A percentile compares a stretch with the other conserved stretches of the same genome.
These are phyloP conservation scores for Pittosporum tobira DNA, from an alignment of 129 eudicot species.

Conservation along the genomic window DNA sequence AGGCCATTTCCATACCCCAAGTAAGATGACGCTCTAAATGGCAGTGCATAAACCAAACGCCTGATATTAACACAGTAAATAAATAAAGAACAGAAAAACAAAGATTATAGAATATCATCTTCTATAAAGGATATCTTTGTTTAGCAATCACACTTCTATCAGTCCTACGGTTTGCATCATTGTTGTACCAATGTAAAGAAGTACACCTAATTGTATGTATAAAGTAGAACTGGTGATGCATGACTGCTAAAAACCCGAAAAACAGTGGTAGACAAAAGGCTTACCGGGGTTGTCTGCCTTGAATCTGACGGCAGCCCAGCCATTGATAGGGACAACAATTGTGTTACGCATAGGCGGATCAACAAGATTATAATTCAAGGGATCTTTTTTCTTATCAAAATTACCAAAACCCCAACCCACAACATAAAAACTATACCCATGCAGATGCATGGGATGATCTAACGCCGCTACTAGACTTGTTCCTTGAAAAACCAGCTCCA, in stretches of 20 bases:
- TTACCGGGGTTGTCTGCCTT: slow-evolving; percentile 2
- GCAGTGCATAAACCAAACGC: slow-evolving; percentile 10
- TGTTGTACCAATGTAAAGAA: neutral
- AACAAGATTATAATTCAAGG: neutral
- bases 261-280: no score
- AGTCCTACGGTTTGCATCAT: no score
- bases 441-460: slow-evolving; percentile 13
- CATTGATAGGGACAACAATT: slow-evolving; percentile 4
- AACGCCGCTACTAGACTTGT: neutral
- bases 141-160: no score
- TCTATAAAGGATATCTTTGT: no score
- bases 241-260: no score
- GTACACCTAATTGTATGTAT: neutral
- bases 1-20: slow-evolving; percentile 11
- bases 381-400: neutral
- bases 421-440: slow-evolving; percentile 2
- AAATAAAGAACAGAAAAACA: neutral
- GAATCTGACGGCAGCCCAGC: slow-evolving; percentile 9
- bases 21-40: slow-evolving; percentile 11
- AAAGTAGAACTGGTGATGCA: neutral
- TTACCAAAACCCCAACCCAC: slow-evolving; percentile 8
- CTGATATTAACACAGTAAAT: slow-evolving; percentile 4
- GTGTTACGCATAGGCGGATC: slow-evolving; percentile 6
- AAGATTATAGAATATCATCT: neutral
- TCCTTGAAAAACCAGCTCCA: slow-evolving; percentile 11